Conservation (phyloP, 345 rosid genomes). For the Ailanthus altissimus region DNA sequence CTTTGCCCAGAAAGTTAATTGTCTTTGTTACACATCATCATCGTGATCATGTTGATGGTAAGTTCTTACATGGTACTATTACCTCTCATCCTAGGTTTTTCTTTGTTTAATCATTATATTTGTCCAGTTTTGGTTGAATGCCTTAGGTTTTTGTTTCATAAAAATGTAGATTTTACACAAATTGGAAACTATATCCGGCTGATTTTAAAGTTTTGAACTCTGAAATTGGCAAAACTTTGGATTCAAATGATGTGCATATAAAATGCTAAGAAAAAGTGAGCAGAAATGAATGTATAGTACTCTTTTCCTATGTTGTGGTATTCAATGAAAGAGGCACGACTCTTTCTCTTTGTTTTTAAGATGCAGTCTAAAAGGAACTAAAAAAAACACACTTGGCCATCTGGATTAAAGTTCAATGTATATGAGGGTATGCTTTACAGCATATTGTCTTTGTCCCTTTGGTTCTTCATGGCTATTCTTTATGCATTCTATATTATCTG, state of each 20-base stretch:
- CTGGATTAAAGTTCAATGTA: too few relatives aligned
- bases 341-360: background rate
- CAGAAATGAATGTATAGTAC: background rate
- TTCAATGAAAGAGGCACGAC: background rate
- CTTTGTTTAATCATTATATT: background rate
- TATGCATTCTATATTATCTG: too few relatives aligned
- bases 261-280: conserved; percentile 4
- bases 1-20: conserved; percentile 69
- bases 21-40: conserved; percentile 92
- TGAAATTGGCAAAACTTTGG: background rate
- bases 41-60: conserved; percentile 84
- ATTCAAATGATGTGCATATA: background rate
- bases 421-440: too few relatives aligned
- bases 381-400: too few relatives aligned
- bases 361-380: too few relatives aligned
- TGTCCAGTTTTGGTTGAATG: background rate
- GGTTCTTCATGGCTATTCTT: too few relatives aligned
- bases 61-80: conserved; percentile 9
- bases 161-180: background rate
- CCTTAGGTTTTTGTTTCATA: background rate
- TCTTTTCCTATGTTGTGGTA: background rate
- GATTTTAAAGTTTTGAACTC: background rate
- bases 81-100: background rate
- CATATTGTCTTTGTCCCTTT: too few relatives aligned
- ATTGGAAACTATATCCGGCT: background rate